Base-by-base conservation (phyloP, 139 green algal genomes). In the Limnomonas spitsbergensis region DNA sequence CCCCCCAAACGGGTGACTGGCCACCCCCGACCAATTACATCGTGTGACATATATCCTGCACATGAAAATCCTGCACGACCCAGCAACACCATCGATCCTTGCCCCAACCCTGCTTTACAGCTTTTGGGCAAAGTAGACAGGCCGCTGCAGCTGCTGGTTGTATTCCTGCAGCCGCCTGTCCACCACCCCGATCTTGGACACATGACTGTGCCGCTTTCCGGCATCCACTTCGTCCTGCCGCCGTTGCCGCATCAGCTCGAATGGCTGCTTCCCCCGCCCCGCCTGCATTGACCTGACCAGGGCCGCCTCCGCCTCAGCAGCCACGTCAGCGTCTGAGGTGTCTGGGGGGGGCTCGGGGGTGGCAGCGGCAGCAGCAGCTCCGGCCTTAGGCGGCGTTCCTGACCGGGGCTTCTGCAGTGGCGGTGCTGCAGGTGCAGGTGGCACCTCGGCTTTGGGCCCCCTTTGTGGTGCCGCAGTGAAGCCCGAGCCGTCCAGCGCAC, bases 161-260 rank as follows among this genome's bases (percentile, higher is more conserved):
- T 70, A 70, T 14, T 70, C 29, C 67, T 29, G 34, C 67, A 42
- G 67, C 36, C 37, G 69, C 52, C 32, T 39, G n/a, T 38, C 4
- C 27, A 31, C 40, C 3, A 38, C 73, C 38, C 73, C 40, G 14
- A 38, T 56, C 20, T 9, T 38, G n/a, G 72, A 27, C n/a, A 7
- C 73, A n/a, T 38, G 47, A 14, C 27, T 37, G n/a, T 69, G 32
- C 34, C 40, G 47, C 75, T 34, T 42, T 4, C 34, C 4, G 38
- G 27, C 32, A 35, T 40, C 40, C 47, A 66, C 34, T 69, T 61
- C 35, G 31, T 31, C 69, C 53, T 66, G 68, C 69, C 77, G 35
- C 53, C 77, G 53, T 6, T 66, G 66, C 27, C 67, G 70, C 40
- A 40, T 38, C n/a, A 40, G 69, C 37, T 66, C 31, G 69, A 27